Evolutionary conservation across 192 early-diverging fungal genomes (phyloP).

Genomic region (Paraglomus brasilianum): DNA sequence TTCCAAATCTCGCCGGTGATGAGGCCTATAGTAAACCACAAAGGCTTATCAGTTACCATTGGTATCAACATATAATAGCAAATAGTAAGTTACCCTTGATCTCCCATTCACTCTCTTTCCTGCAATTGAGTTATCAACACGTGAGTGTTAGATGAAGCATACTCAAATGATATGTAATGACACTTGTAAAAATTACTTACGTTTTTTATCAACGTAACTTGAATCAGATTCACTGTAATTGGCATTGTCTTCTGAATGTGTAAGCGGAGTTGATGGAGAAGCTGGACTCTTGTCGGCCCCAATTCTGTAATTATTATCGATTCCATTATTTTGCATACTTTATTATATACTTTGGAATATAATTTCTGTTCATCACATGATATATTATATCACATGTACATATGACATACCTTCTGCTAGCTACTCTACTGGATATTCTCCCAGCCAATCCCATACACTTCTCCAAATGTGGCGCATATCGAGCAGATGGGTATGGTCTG

Average conservation of each 20-base stretch:
- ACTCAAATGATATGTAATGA: constrained; percentile 1
- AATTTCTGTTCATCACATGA: neutral
- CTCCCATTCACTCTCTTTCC: constrained; percentile 17
- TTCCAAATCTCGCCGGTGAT: constrained; percentile 17
- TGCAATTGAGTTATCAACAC: neutral
- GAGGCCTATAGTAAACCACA: neutral
- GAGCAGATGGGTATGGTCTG: constrained; percentile 69
- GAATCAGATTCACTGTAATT: constrained; percentile 26
- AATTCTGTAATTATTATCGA: neutral
- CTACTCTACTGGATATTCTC: constrained; percentile 55
- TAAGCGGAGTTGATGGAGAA: constrained; percentile 6
- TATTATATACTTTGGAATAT: too few species aligned
- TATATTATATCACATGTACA: neutral
- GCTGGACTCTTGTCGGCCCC: constrained; percentile 13
- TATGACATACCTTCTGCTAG: constrained; percentile 49
- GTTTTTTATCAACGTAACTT: constrained; percentile 21
- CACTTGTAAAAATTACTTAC: neutral
- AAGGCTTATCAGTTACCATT: neutral
- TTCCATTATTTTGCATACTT: too few species aligned
- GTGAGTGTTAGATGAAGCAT: neutral
- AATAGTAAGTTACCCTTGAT: constrained; percentile 16
- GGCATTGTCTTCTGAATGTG: constrained; percentile 16
- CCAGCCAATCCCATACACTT: constrained; percentile 88
- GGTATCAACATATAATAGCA: neutral
- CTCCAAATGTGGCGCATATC: constrained; percentile 90